phyloP scores from a whole-genome alignment of 2,329 filamentous ascomycete genomes.

The Rosellinia necatrix region DNA sequence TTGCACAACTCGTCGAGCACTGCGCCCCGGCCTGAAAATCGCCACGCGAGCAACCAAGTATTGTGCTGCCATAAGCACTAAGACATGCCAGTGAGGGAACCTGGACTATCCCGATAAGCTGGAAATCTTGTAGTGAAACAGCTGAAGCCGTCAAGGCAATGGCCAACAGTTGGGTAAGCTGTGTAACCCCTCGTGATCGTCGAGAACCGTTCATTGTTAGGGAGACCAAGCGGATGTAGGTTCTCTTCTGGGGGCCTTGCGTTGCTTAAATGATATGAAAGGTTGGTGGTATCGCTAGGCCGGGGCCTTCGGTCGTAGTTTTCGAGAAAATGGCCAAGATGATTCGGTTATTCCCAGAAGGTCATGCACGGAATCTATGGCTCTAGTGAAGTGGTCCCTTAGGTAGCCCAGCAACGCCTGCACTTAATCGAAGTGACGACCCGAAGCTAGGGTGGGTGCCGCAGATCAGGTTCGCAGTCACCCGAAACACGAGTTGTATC shows the following conservation, averaged over 20 bases:
- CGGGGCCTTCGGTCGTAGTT: not conserved
- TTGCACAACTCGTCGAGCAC: constrained; percentile 35
- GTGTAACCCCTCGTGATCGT: constrained; percentile 29
- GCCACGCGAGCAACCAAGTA: constrained; percentile 32
- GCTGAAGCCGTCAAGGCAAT: constrained; percentile 33
- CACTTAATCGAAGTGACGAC: constrained; percentile 2
- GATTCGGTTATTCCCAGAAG: not conserved
- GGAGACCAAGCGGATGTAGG: not conserved
- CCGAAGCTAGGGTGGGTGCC: constrained; percentile 11
- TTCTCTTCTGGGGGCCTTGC: not conserved
- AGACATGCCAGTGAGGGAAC: constrained; percentile 36
- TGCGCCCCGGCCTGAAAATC: constrained; percentile 34
- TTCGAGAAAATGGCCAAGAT: not conserved
- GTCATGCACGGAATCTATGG: not conserved
- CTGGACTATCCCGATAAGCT: constrained; percentile 34
- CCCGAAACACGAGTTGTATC: constrained; percentile 37
- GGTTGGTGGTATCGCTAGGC: not conserved
- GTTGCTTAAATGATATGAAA: not conserved
- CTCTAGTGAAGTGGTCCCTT: not conserved
- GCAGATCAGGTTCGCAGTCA: constrained; percentile 25
- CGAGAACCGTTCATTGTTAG: constrained; percentile 20
- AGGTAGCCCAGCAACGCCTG: not conserved
- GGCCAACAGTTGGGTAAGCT: constrained; percentile 24
- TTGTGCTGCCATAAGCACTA: constrained; percentile 32
- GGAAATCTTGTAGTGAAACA: constrained; percentile 38